These are phyloP conservation scores for Hanseniaspora lindneri DNA, from an alignment of 805 yeast genomes.

Conservation along the genomic window DNA sequence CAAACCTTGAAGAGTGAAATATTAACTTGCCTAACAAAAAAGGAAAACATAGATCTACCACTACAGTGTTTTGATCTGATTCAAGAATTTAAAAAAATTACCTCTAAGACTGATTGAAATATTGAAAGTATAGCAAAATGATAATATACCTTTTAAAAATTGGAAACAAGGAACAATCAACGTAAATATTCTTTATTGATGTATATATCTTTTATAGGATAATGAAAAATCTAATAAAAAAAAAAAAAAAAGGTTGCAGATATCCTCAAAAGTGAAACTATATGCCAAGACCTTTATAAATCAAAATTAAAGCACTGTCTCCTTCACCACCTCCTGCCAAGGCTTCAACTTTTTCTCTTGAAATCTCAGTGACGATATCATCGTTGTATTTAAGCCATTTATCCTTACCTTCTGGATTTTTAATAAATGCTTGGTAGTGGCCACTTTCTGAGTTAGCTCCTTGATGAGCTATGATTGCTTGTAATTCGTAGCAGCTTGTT, in stretches of 20 bases:
- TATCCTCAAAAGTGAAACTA: slow-evolving; percentile 19
- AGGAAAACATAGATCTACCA: slow-evolving; percentile 49
- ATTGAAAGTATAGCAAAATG: background rate
- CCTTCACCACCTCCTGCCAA: slow-evolving; percentile 97
- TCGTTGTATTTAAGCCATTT: slow-evolving; percentile 94
- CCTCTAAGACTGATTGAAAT: background rate
- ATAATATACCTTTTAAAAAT: no score
- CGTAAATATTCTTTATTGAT: background rate
- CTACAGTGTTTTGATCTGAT: slow-evolving; percentile 78
- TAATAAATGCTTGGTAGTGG: slow-evolving; percentile 84
- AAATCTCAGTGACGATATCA: slow-evolving; percentile 70
- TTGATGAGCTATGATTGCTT: slow-evolving; percentile 78
- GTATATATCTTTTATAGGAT: background rate
- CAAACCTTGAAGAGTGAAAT: slow-evolving; percentile 40
- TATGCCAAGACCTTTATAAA: slow-evolving; percentile 74
- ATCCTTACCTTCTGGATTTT: slow-evolving; percentile 59
- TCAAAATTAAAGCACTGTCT: slow-evolving; percentile 80
- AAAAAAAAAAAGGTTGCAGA: slow-evolving; percentile 9
- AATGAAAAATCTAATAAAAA: background rate
- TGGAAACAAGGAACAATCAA: background rate
- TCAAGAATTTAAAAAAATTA: slow-evolving; percentile 36
- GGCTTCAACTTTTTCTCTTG: slow-evolving; percentile 66
- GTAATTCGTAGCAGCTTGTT: slow-evolving; percentile 72
- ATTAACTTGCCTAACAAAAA: slow-evolving; percentile 40
- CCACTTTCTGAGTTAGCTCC: slow-evolving; percentile 97